Evolutionary conservation across 163 green algal genomes (phyloP), one percentile per base, ranked within the genome.

Genomic region (Scenedesmus sp.): DNA sequence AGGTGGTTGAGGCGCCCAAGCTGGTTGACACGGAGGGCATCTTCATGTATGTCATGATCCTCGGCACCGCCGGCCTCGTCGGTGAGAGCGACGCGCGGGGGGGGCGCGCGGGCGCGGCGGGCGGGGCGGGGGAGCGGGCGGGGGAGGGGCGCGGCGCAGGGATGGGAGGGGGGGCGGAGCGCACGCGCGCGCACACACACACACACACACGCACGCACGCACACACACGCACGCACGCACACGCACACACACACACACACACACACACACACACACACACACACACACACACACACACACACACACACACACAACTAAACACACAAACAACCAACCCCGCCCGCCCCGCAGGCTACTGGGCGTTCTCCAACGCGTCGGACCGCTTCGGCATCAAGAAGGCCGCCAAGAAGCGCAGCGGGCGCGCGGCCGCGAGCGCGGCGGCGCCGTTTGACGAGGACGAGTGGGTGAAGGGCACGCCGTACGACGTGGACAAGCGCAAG

Each of bases 11-110:
- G 80, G 73, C 76, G 65, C 70, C 78, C 31, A 83, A 87, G 78
- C 57, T 91, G 67, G 53, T 92, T 48, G 87, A 92, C 82, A 84
- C 63, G 31, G 85, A 90, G 69, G 70, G 85, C 15, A 67, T 92
- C 48, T 87, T 85, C 66, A 75, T 90, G 53, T 82, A 83, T 53
- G 31, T 63, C 15, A 79, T 92, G 51, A 82, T 92, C 47, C 50
- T 62, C 18, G 65, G 14, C 56, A 29, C 80, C 17, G 42, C 79
- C 2, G 76, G 44, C 15, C 67, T 44, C 20, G 74, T 60, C 15
- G 74, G 86, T 89, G 60, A 85, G 85, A 75, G 39, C 9, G 4
- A n/a, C n/a, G n/a, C n/a, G n/a, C n/a, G n/a, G n/a, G n/a, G n/a
- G n/a, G n/a, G n/a, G n/a, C 15, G 17, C 18, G 48, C 18, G 48